Conservation (phyloP, 2,329 filamentous ascomycete genomes). For the Aspergillus fischeri region DNA sequence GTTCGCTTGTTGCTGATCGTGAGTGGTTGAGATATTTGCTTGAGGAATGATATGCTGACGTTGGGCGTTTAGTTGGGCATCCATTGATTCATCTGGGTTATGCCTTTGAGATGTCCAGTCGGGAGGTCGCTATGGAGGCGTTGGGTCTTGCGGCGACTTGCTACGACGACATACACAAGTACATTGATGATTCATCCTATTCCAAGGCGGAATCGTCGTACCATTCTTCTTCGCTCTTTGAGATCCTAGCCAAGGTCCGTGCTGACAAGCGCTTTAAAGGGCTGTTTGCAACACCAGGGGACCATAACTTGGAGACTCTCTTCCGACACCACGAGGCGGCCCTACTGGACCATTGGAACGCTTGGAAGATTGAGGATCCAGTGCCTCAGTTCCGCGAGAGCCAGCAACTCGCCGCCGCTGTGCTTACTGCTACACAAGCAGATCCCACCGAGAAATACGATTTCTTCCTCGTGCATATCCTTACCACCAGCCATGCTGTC, state of each 20-base stretch:
- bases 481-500: slow-evolving; percentile 84
- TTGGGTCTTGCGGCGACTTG: slow-evolving; percentile 64
- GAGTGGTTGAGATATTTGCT: slow-evolving; percentile 34
- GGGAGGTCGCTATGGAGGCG: slow-evolving; percentile 84
- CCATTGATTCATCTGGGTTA: slow-evolving; percentile 95
- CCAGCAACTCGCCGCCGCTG: slow-evolving; percentile 51
- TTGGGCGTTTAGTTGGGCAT: slow-evolving; percentile 64
- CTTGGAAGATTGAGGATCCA: slow-evolving; percentile 70
- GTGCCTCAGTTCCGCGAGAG: slow-evolving; percentile 71
- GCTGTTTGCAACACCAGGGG: slow-evolving; percentile 56
- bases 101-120: slow-evolving; percentile 80
- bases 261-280: slow-evolving; percentile 66
- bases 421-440: slow-evolving; percentile 35
- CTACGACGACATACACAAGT: slow-evolving; percentile 55
- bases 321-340: slow-evolving; percentile 66
- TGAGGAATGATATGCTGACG: slow-evolving; percentile 21
- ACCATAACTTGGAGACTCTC: slow-evolving; percentile 62
- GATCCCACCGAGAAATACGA: slow-evolving; percentile 58
- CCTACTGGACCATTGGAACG: slow-evolving; percentile 85
- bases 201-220: slow-evolving; percentile 58
- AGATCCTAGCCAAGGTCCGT: slow-evolving; percentile 67
- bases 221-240: slow-evolving; percentile 59
- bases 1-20: slow-evolving; percentile 75
- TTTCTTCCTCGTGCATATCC: slow-evolving; percentile 75
- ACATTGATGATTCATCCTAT: slow-evolving; percentile 68